Conservation (phyloP, 1,284 basidiomycete genomes). For the Papiliotrema laurentii region DNA sequence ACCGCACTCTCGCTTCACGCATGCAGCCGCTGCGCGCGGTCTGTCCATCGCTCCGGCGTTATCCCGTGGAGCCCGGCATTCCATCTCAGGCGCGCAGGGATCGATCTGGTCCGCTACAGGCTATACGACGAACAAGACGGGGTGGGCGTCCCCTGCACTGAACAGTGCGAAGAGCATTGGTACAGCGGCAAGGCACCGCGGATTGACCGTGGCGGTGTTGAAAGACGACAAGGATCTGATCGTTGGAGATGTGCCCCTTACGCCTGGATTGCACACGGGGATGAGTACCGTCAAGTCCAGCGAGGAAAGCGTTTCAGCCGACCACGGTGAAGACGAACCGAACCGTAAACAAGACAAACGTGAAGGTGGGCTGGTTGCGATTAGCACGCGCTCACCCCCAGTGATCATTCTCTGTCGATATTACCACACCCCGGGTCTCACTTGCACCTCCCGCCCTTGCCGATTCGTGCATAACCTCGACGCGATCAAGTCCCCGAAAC, state of each 20-base stretch:
- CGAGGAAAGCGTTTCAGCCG: not conserved
- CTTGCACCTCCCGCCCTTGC: slow-evolving; percentile 48
- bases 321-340: not conserved
- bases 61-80: slow-evolving; percentile 7
- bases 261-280: slow-evolving; percentile 14
- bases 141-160: slow-evolving; percentile 29
- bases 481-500: slow-evolving; percentile 2
- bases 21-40: slow-evolving; percentile 21
- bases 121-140: not conserved
- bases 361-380: not conserved
- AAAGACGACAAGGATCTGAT: slow-evolving; percentile 27
- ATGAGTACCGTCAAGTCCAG: not conserved
- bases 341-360: not conserved
- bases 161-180: slow-evolving; percentile 12
- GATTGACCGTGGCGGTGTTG: slow-evolving; percentile 37
- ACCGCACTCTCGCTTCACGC: slow-evolving; percentile 16
- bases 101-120: slow-evolving; percentile 33
- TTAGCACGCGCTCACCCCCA: not conserved
- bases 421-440: slow-evolving; percentile 46
- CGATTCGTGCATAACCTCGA: slow-evolving; percentile 45
- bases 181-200: slow-evolving; percentile 20
- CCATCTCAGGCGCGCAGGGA: slow-evolving; percentile 6
- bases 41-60: slow-evolving; percentile 24
- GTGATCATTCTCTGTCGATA: slow-evolving; percentile 45
- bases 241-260: slow-evolving; percentile 28